phyloP scores from a whole-genome alignment of 441 rosid genomes.

The Bruguiera hainesii region DNA sequence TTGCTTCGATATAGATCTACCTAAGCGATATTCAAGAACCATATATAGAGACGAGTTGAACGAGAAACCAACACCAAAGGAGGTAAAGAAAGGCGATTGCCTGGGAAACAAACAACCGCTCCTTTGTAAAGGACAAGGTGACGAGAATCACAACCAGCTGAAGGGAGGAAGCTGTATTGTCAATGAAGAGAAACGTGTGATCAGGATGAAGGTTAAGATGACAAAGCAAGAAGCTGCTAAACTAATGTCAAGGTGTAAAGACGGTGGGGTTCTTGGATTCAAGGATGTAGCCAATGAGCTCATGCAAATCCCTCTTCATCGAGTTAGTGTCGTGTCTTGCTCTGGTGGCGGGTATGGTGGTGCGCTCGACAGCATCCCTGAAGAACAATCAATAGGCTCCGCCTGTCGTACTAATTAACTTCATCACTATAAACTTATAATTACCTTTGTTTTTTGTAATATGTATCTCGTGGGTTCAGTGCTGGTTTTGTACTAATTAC shows the following conservation, averaged over 20 bases:
- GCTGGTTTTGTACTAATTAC: too few relatives aligned
- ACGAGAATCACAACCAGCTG: neutral
- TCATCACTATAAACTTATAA: too few relatives aligned
- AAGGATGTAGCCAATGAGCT: conserved; percentile 36
- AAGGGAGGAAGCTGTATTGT: conserved; percentile 3
- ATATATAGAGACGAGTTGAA: conserved; percentile 25
- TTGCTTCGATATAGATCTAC: neutral
- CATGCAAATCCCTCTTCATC: conserved; percentile 29
- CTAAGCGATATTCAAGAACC: neutral
- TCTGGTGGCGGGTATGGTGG: neutral
- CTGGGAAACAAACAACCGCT: conserved; percentile 1
- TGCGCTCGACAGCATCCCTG: conserved; percentile 26
- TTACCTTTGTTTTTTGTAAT: too few relatives aligned
- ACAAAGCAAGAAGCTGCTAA: conserved; percentile 38
- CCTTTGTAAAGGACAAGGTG: neutral
- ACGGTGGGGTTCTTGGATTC: conserved; percentile 41
- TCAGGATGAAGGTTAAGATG: conserved; percentile 46
- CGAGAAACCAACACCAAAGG: conserved; percentile 14
- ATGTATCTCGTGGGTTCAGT: too few relatives aligned
- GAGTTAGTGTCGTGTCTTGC: conserved; percentile 21
- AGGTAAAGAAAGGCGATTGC: conserved; percentile 11
- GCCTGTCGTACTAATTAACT: too few relatives aligned
- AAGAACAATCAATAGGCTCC: conserved; percentile 19
- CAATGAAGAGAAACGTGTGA: conserved; percentile 7
- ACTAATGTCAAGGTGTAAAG: conserved; percentile 34